Evolutionary conservation across 2,329 filamentous ascomycete species (phyloP).

Genomic region (Colletotrichum shisoi): DNA sequence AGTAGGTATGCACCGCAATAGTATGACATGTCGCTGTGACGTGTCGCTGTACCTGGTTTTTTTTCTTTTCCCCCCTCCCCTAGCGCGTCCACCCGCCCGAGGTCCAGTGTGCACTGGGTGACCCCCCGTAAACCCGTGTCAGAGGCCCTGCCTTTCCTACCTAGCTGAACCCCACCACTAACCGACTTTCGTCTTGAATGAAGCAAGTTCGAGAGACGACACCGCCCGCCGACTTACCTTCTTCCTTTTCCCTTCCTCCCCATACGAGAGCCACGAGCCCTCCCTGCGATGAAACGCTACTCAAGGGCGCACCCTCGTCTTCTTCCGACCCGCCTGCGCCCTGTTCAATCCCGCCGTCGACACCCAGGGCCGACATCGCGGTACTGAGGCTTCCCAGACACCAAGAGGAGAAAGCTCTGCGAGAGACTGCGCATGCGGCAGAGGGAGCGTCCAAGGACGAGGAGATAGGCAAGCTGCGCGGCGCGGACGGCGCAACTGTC

Average conservation of each 20-base stretch:
- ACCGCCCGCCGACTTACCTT: slow-evolving; percentile 16
- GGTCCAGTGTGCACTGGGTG: neutral
- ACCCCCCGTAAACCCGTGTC: slow-evolving; percentile 9
- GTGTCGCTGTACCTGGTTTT: slow-evolving; percentile 15
- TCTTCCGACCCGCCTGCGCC: slow-evolving; percentile 14
- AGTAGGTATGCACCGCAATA: too few relatives aligned
- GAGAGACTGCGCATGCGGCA: slow-evolving; percentile 25
- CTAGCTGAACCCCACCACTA: slow-evolving; percentile 33
- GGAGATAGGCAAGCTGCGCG: slow-evolving; percentile 10
- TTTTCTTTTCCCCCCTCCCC: neutral
- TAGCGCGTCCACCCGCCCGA: neutral
- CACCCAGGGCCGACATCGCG: neutral
- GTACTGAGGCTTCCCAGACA: slow-evolving; percentile 9
- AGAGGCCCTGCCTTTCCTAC: slow-evolving; percentile 24
- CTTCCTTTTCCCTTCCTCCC: slow-evolving; percentile 1
- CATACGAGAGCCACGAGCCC: neutral
- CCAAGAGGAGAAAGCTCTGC: slow-evolving; percentile 16
- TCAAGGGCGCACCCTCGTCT: slow-evolving; percentile 17
- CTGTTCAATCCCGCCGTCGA: slow-evolving; percentile 1
- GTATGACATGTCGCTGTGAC: neutral
- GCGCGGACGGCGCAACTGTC: neutral
- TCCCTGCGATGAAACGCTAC: slow-evolving; percentile 33
- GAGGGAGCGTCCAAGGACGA: slow-evolving; percentile 1
- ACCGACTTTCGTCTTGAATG: slow-evolving; percentile 33
- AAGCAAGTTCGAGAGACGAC: slow-evolving; percentile 29